Percentiles rank a stretch among this genome's conserved stretches.
These are phyloP conservation scores for Tetrahymena borealis DNA, from an alignment of 73 alveolate species.

Conservation along the genomic window DNA sequence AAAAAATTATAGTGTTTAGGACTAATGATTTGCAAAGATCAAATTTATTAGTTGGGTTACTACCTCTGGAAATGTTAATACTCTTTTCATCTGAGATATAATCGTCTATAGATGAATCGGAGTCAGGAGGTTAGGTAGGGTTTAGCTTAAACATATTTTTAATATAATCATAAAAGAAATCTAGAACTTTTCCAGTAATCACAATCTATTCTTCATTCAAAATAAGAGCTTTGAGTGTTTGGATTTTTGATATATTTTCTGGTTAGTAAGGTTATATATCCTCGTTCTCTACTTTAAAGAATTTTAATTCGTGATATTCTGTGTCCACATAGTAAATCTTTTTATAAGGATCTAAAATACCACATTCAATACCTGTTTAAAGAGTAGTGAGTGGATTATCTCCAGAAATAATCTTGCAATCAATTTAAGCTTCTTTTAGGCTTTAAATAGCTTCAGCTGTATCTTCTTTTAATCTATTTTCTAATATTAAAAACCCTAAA, in stretches of 20 bases:
- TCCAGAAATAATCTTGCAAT: conserved; percentile 24
- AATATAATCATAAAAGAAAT: neutral
- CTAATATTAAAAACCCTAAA: conserved; percentile 21
- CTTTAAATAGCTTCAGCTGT: conserved; percentile 1
- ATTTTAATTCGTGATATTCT: neutral
- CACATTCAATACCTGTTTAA: conserved; percentile 12
- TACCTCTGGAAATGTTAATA: neutral
- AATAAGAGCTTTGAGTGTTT: neutral
- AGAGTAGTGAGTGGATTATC: conserved; percentile 36
- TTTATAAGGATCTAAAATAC: neutral
- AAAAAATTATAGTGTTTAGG: neutral
- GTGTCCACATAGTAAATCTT: neutral
- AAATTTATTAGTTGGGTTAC: neutral
- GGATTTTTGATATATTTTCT: neutral
- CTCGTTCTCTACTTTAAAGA: neutral
- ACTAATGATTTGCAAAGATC: neutral
- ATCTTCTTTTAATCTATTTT: conserved; percentile 31
- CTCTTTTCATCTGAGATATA: neutral
- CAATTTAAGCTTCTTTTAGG: conserved; percentile 17
- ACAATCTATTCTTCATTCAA: neutral
- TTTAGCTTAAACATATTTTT: neutral
- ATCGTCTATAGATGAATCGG: neutral
- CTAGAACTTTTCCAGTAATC: neutral
- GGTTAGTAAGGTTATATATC: neutral
- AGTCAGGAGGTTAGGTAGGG: neutral